phyloP scores from a whole-genome alignment of 2,329 filamentous ascomycete species.

The Aspergillus sergii region DNA sequence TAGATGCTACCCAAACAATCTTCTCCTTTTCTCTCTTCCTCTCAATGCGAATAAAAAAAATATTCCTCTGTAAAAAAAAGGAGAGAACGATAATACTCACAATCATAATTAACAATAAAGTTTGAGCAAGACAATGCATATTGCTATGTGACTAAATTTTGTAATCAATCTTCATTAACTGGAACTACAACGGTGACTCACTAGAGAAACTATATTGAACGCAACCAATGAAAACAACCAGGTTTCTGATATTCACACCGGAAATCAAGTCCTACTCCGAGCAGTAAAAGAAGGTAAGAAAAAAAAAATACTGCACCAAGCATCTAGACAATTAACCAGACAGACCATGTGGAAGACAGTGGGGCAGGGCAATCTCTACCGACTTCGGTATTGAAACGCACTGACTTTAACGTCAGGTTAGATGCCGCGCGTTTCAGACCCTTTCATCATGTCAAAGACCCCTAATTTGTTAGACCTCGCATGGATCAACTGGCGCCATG shows the following conservation, averaged over 20 bases:
- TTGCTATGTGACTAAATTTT: not conserved
- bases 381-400: conserved; percentile 13
- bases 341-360: conserved; percentile 24
- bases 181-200: not conserved
- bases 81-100: not conserved
- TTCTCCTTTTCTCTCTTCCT: not conserved
- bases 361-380: conserved; percentile 20
- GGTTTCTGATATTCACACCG: not conserved
- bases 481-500: conserved; percentile 19
- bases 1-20: not conserved
- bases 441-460: conserved; percentile 2
- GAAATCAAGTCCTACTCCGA: not conserved
- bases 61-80: not conserved
- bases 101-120: not conserved
- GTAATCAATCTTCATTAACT: not conserved
- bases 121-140: not conserved
- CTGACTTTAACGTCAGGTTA: conserved; percentile 12
- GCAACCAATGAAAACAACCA: not conserved
- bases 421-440: conserved; percentile 28
- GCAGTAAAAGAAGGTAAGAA: not conserved
- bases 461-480: conserved; percentile 17
- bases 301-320: not conserved
- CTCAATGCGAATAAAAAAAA: not conserved
- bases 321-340: conserved; percentile 8
- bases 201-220: not conserved